These are phyloP conservation scores for Puccinia polysora DNA, from an alignment of 1,284 basidiomycete species.

Conservation along the genomic window DNA sequence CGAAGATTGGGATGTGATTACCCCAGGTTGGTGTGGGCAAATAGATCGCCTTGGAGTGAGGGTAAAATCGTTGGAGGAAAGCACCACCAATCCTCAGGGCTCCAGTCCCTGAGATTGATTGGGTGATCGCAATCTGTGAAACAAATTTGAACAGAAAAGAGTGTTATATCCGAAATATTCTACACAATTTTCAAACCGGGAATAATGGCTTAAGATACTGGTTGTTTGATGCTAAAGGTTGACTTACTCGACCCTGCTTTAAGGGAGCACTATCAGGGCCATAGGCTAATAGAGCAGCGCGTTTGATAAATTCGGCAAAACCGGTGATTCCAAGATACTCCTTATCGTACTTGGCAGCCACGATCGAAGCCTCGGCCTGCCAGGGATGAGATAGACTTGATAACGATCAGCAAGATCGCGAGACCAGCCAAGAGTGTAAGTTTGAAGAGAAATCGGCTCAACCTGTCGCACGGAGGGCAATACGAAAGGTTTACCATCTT, in stretches of 20 bases:
- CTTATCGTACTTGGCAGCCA: conserved; percentile 74
- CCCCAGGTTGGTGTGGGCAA: conserved; percentile 95
- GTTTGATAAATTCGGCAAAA: conserved; percentile 77
- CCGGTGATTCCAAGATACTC: conserved; percentile 97
- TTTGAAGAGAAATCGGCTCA: conserved; percentile 10
- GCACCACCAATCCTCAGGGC: conserved; percentile 93
- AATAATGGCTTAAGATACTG: not conserved
- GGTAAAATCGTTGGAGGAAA: conserved; percentile 86
- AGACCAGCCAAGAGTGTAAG: conserved; percentile 1
- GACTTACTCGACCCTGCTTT: conserved; percentile 68
- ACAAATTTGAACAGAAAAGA: not conserved
- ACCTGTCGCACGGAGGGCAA: conserved; percentile 81
- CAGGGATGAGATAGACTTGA: conserved; percentile 39
- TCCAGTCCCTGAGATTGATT: conserved; percentile 96
- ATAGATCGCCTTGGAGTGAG: conserved; percentile 82
- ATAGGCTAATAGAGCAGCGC: conserved; percentile 86
- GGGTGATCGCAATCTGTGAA: conserved; percentile 80
- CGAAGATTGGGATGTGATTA: conserved; percentile 72
- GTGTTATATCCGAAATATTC: not conserved
- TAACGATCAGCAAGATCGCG: not conserved
- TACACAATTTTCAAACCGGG: not conserved
- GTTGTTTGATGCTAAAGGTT: not conserved
- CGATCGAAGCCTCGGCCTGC: conserved; percentile 75
- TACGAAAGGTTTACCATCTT: conserved; percentile 90
- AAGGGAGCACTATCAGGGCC: conserved; percentile 74